These are phyloP conservation scores for Xylariaceae sp. DNA, from an alignment of 2,329 filamentous ascomycete species.

Conservation along the genomic window DNA sequence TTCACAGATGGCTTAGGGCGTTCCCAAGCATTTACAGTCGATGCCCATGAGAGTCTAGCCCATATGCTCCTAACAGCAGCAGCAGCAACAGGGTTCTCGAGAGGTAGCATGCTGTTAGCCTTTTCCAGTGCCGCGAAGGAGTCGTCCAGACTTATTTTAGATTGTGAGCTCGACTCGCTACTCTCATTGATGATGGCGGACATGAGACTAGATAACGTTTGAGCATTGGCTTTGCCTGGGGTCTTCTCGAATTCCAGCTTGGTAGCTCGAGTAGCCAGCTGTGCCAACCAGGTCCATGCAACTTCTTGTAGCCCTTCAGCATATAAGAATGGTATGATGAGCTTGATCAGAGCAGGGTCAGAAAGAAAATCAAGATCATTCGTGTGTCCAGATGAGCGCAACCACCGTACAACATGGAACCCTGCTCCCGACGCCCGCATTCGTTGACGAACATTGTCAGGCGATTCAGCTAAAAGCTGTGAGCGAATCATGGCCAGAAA, in stretches of 20 bases:
- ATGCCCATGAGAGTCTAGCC: conserved; percentile 56
- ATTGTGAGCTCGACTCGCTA: conserved; percentile 35
- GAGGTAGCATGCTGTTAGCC: conserved; percentile 51
- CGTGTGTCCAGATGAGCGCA: conserved; percentile 57
- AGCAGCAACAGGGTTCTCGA: conserved; percentile 43
- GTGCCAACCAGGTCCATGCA: conserved; percentile 59
- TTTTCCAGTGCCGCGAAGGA: conserved; percentile 56
- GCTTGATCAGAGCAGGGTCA: conserved; percentile 45
- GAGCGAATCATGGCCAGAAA: conserved; percentile 57
- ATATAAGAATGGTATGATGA: conserved; percentile 57
- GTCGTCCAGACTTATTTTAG: conserved; percentile 51
- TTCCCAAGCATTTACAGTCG: conserved; percentile 57
- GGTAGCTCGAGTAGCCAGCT: conserved; percentile 37
- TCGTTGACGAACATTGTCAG: conserved; percentile 40
- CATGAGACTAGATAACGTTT: conserved; percentile 50
- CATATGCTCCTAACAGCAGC: conserved; percentile 51
- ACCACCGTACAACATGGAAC: conserved; percentile 58
- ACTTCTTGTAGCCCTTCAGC: conserved; percentile 58
- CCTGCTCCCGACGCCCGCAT: conserved; percentile 53
- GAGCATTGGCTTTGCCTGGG: conserved; percentile 21
- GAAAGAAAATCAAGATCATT: conserved; percentile 53
- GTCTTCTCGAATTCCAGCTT: conserved; percentile 31
- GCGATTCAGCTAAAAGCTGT: conserved; percentile 45
- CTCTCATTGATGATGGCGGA: conserved; percentile 44
- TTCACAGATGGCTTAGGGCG: conserved; percentile 51